Evolutionary conservation across 441 rosid species (phyloP).

Genomic region (Francoa sonchifolia): DNA sequence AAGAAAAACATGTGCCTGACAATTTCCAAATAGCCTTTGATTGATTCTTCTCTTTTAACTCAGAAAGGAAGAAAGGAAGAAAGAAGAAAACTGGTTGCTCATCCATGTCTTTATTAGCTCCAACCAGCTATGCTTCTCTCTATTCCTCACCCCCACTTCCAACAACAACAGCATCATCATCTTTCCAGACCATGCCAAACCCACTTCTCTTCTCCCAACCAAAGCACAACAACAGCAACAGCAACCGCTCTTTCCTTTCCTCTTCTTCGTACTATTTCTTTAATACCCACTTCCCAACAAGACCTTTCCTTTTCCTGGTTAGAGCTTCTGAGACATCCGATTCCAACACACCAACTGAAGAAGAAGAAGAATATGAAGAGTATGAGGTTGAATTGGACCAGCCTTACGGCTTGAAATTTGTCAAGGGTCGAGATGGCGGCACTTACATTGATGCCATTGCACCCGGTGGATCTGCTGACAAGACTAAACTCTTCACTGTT

Average conservation of each 20-base stretch:
- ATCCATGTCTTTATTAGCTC: constrained; percentile 56
- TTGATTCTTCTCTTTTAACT: no score
- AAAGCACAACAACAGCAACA: constrained; percentile 18
- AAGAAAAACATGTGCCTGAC: no score
- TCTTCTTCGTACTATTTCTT: constrained; percentile 15
- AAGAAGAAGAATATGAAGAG: constrained; percentile 36
- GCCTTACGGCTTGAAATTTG: constrained; percentile 61
- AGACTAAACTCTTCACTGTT: constrained; percentile 57
- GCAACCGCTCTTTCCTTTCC: constrained; percentile 16
- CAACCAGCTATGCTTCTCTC: constrained; percentile 39
- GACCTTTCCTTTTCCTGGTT: constrained; percentile 21
- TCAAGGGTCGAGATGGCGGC: constrained; percentile 82
- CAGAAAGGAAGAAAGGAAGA: no score
- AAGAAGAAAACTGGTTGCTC: no score
- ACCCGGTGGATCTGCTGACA: constrained; percentile 75
- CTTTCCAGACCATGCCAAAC: constrained; percentile 24
- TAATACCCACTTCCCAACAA: constrained; percentile 30
- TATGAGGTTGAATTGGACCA: constrained; percentile 72
- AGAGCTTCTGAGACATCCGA: constrained; percentile 59
- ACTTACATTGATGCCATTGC: constrained; percentile 86
- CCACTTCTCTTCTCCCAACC: constrained; percentile 19
- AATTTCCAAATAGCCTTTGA: no score
- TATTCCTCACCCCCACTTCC: constrained; percentile 44
- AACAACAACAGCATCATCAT: no score
- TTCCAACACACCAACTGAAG: constrained; percentile 25